Evolutionary conservation across 2,329 filamentous ascomycete genomes (phyloP).

Genomic region (Aspergillus unguis): DNA sequence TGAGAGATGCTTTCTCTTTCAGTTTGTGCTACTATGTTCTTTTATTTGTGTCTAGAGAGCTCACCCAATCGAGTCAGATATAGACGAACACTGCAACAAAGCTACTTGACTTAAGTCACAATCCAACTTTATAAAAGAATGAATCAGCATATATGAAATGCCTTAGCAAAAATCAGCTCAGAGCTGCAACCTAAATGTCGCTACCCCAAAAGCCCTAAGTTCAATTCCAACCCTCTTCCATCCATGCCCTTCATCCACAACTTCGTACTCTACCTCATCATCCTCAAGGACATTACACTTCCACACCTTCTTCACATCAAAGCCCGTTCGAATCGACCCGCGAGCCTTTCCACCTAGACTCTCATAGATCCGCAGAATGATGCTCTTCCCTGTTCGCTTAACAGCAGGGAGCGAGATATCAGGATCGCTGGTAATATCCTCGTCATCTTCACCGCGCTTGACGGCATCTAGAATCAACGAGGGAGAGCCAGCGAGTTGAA

Average conservation of each 20-base stretch:
- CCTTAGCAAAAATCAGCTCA: conserved; percentile 21
- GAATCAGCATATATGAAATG: no score
- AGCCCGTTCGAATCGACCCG: conserved; percentile 64
- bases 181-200: conserved; percentile 67
- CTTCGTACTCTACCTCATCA: conserved; percentile 64
- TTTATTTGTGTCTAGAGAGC: background rate
- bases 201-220: conserved; percentile 79
- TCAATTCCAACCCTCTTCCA: conserved; percentile 56
- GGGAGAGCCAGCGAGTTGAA: conserved; percentile 63
- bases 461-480: conserved; percentile 81
- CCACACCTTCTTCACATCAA: conserved; percentile 71
- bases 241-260: conserved; percentile 35
- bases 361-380: conserved; percentile 85
- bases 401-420: conserved; percentile 51
- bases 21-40: background rate
- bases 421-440: conserved; percentile 56
- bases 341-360: conserved; percentile 76
- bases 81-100: background rate
- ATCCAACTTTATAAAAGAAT: no score
- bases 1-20: background rate
- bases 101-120: no score
- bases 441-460: conserved; percentile 89
- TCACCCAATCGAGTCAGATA: background rate
- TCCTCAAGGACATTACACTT: conserved; percentile 91
- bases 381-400: conserved; percentile 65